These are phyloP conservation scores for Paraphoma chrysanthemicola DNA, from an alignment of 2,329 filamentous ascomycete genomes.

Conservation along the genomic window DNA sequence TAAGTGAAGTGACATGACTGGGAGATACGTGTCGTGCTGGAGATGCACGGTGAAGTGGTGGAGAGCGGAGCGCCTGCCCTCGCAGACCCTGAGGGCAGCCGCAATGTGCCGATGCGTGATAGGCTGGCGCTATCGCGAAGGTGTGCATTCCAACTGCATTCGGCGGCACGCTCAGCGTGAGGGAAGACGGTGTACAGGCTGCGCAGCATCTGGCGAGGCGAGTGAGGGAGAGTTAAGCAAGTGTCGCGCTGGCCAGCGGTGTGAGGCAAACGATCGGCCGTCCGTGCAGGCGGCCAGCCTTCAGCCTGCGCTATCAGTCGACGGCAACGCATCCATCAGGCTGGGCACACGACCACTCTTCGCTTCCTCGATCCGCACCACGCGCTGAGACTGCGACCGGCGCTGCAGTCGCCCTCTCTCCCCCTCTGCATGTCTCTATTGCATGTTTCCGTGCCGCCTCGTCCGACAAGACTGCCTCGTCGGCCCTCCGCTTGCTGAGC, in stretches of 20 bases:
- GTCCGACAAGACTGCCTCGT: constrained; percentile 35
- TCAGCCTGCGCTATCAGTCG: neutral
- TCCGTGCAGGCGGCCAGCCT: neutral
- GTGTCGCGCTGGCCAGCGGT: neutral
- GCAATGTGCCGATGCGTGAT: constrained; percentile 25
- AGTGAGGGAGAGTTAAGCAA: neutral
- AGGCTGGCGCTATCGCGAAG: constrained; percentile 8
- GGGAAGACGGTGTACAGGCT: neutral
- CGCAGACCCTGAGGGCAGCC: neutral
- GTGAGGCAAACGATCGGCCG: neutral
- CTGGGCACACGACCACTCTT: constrained; percentile 22
- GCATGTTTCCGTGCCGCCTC: constrained; percentile 36
- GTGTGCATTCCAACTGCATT: neutral
- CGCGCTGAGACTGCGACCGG: constrained; percentile 14
- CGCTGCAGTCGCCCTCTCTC: constrained; percentile 26
- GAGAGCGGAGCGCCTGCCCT: neutral
- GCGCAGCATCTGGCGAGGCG: neutral
- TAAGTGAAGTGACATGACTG: neutral
- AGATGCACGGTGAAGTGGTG: constrained; percentile 1
- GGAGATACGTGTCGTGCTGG: neutral
- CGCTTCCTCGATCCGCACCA: constrained; percentile 11
- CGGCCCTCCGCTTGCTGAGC: constrained; percentile 31
- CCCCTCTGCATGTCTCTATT: constrained; percentile 34
- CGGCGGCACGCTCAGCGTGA: neutral
- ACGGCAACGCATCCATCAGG: neutral